These are phyloP conservation scores for Colletotrichum tamarilloi DNA, from an alignment of 2,329 filamentous ascomycete genomes.

Conservation along the genomic window DNA sequence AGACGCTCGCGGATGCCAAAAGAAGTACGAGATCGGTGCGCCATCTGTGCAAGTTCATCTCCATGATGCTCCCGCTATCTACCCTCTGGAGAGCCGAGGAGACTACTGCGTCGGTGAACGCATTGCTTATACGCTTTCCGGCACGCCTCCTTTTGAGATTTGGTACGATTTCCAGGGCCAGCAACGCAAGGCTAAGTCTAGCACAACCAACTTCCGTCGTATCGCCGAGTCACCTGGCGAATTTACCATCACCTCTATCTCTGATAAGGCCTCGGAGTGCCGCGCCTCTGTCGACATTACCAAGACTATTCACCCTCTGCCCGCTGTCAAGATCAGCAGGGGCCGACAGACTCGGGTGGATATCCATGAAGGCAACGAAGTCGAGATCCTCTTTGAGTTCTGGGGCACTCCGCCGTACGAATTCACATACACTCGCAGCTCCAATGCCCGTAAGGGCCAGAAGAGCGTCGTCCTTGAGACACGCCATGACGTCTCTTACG, in stretches of 20 bases:
- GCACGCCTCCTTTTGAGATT: slow-evolving; percentile 91
- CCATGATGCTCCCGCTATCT: slow-evolving; percentile 91
- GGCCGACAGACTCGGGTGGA: slow-evolving; percentile 85
- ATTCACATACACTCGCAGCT: slow-evolving; percentile 94
- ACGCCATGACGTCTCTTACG: slow-evolving; percentile 85
- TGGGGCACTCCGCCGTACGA: slow-evolving; percentile 96
- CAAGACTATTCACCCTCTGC: slow-evolving; percentile 91
- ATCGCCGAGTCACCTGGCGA: slow-evolving; percentile 91
- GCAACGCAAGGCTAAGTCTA: slow-evolving; percentile 81
- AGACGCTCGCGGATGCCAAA: slow-evolving; percentile 87
- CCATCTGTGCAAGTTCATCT: slow-evolving; percentile 91
- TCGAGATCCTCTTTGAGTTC: slow-evolving; percentile 94
- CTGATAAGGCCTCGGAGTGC: slow-evolving; percentile 90
- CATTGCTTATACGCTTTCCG: slow-evolving; percentile 90
- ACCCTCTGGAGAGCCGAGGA: slow-evolving; percentile 82
- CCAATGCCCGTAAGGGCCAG: slow-evolving; percentile 84
- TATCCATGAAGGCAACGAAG: slow-evolving; percentile 96
- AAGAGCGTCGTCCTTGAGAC: slow-evolving; percentile 88
- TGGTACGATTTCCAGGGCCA: slow-evolving; percentile 89
- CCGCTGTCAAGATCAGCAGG: slow-evolving; percentile 89
- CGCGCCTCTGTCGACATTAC: slow-evolving; percentile 81
- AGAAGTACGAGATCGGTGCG: slow-evolving; percentile 75
- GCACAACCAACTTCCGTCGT: slow-evolving; percentile 87
- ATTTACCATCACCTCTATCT: slow-evolving; percentile 87
- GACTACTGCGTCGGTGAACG: slow-evolving; percentile 98